These are phyloP conservation scores for Tuber umbilicatum DNA, from an alignment of 495 filamentous ascomycete species.

Conservation along the genomic window DNA sequence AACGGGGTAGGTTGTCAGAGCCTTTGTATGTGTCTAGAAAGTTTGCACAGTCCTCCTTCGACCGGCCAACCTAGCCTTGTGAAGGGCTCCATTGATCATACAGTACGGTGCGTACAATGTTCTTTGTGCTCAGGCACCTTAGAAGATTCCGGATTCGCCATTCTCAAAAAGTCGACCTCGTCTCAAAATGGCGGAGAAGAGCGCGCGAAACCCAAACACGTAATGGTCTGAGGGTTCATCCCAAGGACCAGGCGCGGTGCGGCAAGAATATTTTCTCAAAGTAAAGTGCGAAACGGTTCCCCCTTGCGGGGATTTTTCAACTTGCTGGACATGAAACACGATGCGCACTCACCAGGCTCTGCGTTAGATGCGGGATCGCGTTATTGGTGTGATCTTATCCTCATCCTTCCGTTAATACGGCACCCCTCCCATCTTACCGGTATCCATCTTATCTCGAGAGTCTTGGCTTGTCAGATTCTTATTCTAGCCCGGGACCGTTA, in stretches of 20 bases:
- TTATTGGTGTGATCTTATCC: neutral
- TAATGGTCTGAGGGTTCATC: neutral
- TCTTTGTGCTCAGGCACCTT: neutral
- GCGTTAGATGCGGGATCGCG: neutral
- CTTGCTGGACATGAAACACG: neutral
- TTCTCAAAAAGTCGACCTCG: neutral
- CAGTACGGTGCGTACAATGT: neutral
- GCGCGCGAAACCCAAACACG: neutral
- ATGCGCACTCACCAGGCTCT: neutral
- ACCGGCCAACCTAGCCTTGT: neutral
- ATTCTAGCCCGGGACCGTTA: neutral
- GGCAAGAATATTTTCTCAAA: neutral
- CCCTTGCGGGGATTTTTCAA: slow-evolving; percentile 6
- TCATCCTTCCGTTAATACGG: neutral
- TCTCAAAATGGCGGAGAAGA: neutral
- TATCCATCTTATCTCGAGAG: neutral
- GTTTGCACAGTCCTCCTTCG: neutral
- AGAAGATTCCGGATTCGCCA: neutral
- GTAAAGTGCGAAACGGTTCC: neutral
- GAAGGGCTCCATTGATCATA: neutral
- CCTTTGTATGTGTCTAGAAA: neutral
- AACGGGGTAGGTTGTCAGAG: neutral
- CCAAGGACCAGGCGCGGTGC: neutral
- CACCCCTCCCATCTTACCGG: neutral
- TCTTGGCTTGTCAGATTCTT: neutral